phyloP scores from a whole-genome alignment of 495 filamentous ascomycete species.

The Tuber calosporum region DNA sequence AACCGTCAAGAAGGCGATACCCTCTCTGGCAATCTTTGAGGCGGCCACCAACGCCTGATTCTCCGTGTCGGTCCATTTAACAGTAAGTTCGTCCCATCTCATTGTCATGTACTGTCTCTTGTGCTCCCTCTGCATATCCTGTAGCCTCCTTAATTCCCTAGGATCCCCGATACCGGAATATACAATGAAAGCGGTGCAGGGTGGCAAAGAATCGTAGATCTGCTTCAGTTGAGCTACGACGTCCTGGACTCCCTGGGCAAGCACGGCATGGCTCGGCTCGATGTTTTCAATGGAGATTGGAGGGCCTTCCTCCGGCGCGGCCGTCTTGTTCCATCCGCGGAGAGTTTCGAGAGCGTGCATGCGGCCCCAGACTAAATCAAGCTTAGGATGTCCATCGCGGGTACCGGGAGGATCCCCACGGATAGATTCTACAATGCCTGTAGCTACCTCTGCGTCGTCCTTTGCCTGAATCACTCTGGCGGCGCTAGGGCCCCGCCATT shows the following conservation, averaged over 20 bases:
- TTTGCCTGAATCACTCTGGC: slow-evolving; percentile 63
- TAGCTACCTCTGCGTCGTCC: slow-evolving; percentile 66
- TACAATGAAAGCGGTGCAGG: slow-evolving; percentile 78
- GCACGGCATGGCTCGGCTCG: slow-evolving; percentile 15
- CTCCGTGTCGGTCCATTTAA: slow-evolving; percentile 87
- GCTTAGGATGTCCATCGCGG: slow-evolving; percentile 59
- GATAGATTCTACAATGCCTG: slow-evolving; percentile 59
- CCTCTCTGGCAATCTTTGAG: slow-evolving; percentile 60
- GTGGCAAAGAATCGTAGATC: slow-evolving; percentile 69
- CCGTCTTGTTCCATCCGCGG: slow-evolving; percentile 16
- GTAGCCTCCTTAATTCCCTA: slow-evolving; percentile 63
- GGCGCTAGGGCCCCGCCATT: slow-evolving; percentile 65
- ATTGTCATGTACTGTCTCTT: slow-evolving; percentile 67
- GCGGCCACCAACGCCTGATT: slow-evolving; percentile 70
- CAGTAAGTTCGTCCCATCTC: slow-evolving; percentile 79
- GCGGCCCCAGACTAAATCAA: slow-evolving; percentile 85
- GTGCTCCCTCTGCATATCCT: slow-evolving; percentile 64
- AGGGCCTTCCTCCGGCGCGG: not conserved
- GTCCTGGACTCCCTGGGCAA: slow-evolving; percentile 47
- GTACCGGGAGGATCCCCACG: slow-evolving; percentile 59
- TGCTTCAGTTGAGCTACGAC: slow-evolving; percentile 55
- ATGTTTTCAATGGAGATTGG: slow-evolving; percentile 2
- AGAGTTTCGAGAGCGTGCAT: slow-evolving; percentile 75
- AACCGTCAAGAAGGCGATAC: slow-evolving; percentile 74
- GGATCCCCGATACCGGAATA: slow-evolving; percentile 87